Evolutionary conservation across 192 early-diverging fungal species (phyloP).

Genomic region (Mortierella claussenii): DNA sequence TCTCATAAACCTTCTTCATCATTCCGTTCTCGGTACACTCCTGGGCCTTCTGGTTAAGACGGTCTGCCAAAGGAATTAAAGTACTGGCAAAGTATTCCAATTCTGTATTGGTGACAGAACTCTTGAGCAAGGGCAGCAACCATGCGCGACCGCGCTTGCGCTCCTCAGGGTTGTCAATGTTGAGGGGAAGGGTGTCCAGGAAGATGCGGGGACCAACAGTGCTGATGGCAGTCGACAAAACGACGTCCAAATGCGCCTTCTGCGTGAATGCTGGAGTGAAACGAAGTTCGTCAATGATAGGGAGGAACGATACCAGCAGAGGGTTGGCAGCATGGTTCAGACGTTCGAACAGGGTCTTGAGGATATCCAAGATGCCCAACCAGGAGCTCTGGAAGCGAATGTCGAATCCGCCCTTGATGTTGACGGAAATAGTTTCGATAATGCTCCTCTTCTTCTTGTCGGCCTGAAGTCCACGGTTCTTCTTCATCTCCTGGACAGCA

Average conservation of each 20-base stretch:
- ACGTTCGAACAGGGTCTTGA: slow-evolving; percentile 82
- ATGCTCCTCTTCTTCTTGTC: slow-evolving; percentile 45
- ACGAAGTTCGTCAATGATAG: slow-evolving; percentile 78
- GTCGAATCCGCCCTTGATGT: slow-evolving; percentile 67
- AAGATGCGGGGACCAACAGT: slow-evolving; percentile 85
- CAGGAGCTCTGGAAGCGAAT: slow-evolving; percentile 87
- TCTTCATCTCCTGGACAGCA: slow-evolving; percentile 52
- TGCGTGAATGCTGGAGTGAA: slow-evolving; percentile 85
- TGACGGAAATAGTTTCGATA: slow-evolving; percentile 62
- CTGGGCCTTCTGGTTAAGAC: slow-evolving; percentile 71
- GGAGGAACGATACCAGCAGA: slow-evolving; percentile 67
- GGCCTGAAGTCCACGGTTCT: slow-evolving; percentile 28
- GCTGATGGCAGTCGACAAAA: slow-evolving; percentile 81
- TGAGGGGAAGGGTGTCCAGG: slow-evolving; percentile 80
- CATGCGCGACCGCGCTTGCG: slow-evolving; percentile 83
- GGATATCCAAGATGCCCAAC: slow-evolving; percentile 81
- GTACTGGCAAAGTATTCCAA: slow-evolving; percentile 75
- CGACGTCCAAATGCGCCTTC: slow-evolving; percentile 87
- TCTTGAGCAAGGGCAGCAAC: slow-evolving; percentile 86
- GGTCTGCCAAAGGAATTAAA: slow-evolving; percentile 84
- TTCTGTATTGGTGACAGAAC: slow-evolving; percentile 75
- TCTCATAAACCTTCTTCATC: slow-evolving; percentile 90
- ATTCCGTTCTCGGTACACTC: slow-evolving; percentile 68
- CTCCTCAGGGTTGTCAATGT: slow-evolving; percentile 74
- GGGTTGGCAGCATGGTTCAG: slow-evolving; percentile 70